Evolutionary conservation across 2,329 filamentous ascomycete species (phyloP).

Genomic region (Colletotrichum chlorophyti): DNA sequence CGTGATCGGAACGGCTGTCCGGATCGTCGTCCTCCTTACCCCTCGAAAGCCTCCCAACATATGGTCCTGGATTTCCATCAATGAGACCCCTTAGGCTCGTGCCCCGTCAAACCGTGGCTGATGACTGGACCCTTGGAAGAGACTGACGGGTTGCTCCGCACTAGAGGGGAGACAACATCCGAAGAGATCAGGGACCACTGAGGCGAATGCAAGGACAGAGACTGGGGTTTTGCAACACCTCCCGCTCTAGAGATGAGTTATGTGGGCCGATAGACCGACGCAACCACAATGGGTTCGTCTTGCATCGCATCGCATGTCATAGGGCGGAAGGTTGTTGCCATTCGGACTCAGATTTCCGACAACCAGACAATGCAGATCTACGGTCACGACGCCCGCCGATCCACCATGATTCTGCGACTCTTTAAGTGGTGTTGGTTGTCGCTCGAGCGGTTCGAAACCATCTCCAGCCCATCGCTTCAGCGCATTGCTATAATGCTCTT

Average conservation of each 20-base stretch:
- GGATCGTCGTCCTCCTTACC: conserved; percentile 19
- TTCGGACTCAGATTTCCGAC: neutral
- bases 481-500: too few species aligned
- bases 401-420: neutral
- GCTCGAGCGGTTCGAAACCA: neutral
- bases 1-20: neutral
- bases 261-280: neutral
- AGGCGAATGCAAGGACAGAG: neutral
- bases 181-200: neutral
- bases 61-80: conserved; percentile 18
- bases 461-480: neutral
- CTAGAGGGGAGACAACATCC: conserved; percentile 1
- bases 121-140: conserved; percentile 5
- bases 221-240: too few species aligned
- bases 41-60: conserved; percentile 4
- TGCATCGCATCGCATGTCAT: conserved; percentile 11
- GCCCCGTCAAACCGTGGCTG: neutral
- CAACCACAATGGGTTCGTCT: neutral
- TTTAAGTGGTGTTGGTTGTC: neutral
- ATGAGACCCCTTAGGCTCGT: neutral
- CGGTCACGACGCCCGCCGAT: conserved; percentile 4
- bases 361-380: conserved; percentile 2
- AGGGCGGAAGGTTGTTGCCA: neutral
- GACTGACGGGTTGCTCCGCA: neutral
- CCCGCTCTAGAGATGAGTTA: neutral